Evolutionary conservation across 2,329 filamentous ascomycete genomes (phyloP), one percentile per base, ranked within the genome.

Genomic region (Stenocarpella maydis): DNA sequence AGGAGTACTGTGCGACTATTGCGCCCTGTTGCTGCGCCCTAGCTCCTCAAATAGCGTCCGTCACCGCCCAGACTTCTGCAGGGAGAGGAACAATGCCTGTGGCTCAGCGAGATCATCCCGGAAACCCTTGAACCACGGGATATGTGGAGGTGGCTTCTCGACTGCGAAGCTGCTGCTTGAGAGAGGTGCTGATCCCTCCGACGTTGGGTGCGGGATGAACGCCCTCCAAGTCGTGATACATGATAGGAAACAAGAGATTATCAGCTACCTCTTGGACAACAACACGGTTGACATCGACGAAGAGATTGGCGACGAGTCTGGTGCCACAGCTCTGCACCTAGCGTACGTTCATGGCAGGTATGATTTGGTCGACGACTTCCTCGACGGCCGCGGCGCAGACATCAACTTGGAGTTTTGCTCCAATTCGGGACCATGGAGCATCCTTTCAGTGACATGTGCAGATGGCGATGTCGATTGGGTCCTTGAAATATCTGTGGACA

Each of bases 111-210:
- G 31, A 34, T 39, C 21, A 4, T 24, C 7, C 3, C 41, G 41
- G 41, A 37, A 19, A 10, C 58, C 58, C 3, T 15, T 61, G 7
- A 41, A 63, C 5, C 49, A 63, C 41, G 58, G 41, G 3, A 47
- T 49, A 34, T 63, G 58, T 28, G 17, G 24, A 1, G 2, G 2
- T 14, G 0, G 47, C 6, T 2, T 6, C 1, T 49, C 43, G 14
- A 63, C 58, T 17, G 58, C 43, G 4, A 10, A 34, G 21, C n/a
- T 63, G 28, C 58, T 63, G 28, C 26, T 63, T 37, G 28, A 34
- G 14, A n/a, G 58, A 2, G 58, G 58, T 1, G 58, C 58, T 15
- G 10, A 17, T 19, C 21, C 43, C 3, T 1, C 0, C 19, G 2
- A 37, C 14, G 2, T 61, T 2, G 41, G 28, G 15, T 9, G 9